A percentile compares a stretch with the other conserved stretches of the same genome.
Conservation (phyloP, 2,329 filamentous ascomycete genomes). For the Alternaria postmessia region DNA sequence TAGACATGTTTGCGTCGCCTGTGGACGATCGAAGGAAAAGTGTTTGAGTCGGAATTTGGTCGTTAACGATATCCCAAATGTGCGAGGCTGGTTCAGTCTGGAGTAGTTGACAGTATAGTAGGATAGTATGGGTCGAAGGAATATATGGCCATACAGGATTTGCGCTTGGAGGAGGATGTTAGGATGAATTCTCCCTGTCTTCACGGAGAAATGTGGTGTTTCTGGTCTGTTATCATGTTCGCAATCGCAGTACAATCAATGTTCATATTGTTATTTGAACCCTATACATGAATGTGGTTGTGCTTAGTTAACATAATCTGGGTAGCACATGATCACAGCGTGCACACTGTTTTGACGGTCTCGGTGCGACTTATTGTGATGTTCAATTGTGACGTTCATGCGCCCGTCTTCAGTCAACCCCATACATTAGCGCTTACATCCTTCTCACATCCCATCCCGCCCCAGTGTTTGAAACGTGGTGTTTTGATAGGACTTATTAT, state of each 20-base stretch:
- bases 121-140: neutral
- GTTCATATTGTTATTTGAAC: neutral
- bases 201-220: slow-evolving; percentile 3
- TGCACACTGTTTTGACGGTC: neutral
- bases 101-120: neutral
- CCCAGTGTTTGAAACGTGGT: neutral
- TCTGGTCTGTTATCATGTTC: neutral
- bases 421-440: neutral
- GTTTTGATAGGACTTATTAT: neutral
- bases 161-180: neutral
- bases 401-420: neutral
- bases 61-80: slow-evolving; percentile 17
- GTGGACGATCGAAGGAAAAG: slow-evolving; percentile 7
- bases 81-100: neutral
- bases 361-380: neutral
- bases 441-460: neutral
- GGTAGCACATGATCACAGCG: neutral
- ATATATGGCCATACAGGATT: neutral
- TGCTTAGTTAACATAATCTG: neutral
- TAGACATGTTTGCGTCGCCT: slow-evolving; percentile 9
- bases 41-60: slow-evolving; percentile 7
- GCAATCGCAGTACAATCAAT: slow-evolving; percentile 3
- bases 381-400: neutral
- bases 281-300: neutral
- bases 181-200: neutral